A percentile compares a stretch with the other conserved stretches of the same genome.
Evolutionary conservation across 2,329 filamentous ascomycete genomes (phyloP).

Genomic region (Nannizzia gypsea): DNA sequence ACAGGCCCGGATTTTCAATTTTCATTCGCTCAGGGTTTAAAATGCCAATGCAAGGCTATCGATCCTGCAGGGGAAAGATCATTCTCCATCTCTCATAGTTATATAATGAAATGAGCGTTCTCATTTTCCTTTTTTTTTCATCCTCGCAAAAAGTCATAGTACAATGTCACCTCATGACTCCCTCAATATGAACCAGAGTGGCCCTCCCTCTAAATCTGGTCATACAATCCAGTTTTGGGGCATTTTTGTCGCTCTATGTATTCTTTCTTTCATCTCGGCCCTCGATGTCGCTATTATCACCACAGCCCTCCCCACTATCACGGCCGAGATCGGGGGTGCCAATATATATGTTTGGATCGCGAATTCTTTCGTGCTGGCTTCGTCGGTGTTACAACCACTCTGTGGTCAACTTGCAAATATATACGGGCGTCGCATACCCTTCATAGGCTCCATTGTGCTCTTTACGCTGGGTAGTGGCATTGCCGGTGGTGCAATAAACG

Average conservation of each 20-base stretch:
- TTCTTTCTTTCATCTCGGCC: constrained; percentile 19
- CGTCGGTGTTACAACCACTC: constrained; percentile 33
- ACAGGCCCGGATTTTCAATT: too few relatives aligned
- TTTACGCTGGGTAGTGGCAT: constrained; percentile 44
- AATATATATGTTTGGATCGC: constrained; percentile 25
- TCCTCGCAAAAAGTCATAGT: too few relatives aligned
- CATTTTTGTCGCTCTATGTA: constrained; percentile 5
- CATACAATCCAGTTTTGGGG: neutral
- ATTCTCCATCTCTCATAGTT: too few relatives aligned
- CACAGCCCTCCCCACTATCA: constrained; percentile 31
- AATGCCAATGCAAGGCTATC: too few relatives aligned
- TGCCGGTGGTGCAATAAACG: constrained; percentile 35
- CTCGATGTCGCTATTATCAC: constrained; percentile 30
- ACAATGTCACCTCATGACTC: neutral
- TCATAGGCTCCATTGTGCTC: constrained; percentile 31
- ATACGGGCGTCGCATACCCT: constrained; percentile 38
- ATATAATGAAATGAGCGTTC: too few relatives aligned
- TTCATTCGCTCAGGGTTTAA: too few relatives aligned
- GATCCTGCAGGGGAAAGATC: too few relatives aligned
- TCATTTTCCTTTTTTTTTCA: too few relatives aligned
- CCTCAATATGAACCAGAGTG: neutral
- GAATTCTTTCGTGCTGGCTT: constrained; percentile 16
- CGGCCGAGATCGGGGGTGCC: constrained; percentile 19
- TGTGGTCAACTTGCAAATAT: constrained; percentile 42
- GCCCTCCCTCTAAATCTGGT: neutral